phyloP scores from a whole-genome alignment of 2,329 filamentous ascomycete species.

The Apiospora phragmitis region DNA sequence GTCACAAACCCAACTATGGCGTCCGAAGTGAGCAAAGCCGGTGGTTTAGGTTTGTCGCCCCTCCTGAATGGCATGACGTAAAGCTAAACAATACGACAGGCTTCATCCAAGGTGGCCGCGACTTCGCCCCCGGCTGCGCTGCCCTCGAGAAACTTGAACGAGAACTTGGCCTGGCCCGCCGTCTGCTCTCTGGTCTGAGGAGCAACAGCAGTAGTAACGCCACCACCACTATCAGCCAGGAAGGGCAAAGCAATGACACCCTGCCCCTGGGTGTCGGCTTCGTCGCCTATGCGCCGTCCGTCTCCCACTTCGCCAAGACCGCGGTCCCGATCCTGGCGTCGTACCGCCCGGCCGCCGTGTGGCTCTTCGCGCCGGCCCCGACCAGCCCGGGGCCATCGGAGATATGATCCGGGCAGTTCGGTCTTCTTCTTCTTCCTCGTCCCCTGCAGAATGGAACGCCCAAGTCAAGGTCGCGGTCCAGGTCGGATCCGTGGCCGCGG shows the following conservation, averaged over 20 bases:
- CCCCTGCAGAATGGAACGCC: slow-evolving; percentile 28
- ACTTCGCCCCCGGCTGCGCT: slow-evolving; percentile 32
- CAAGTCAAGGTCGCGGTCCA: slow-evolving; percentile 56
- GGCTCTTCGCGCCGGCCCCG: slow-evolving; percentile 64
- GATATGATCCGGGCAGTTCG: slow-evolving; percentile 18
- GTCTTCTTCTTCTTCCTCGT: not conserved
- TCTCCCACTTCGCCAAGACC: slow-evolving; percentile 38
- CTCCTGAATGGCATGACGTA: not conserved
- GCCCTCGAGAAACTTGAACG: slow-evolving; percentile 30
- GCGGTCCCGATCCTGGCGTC: slow-evolving; percentile 50
- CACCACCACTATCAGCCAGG: not conserved
- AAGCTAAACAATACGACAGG: slow-evolving; percentile 19
- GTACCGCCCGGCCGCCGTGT: slow-evolving; percentile 59
- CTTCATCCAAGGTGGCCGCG: slow-evolving; percentile 33
- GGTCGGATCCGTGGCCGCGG: slow-evolving; percentile 59
- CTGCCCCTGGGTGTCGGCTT: slow-evolving; percentile 63
- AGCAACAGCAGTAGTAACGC: not conserved
- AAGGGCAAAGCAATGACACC: not conserved
- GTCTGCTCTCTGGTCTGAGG: not conserved
- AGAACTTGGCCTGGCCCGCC: slow-evolving; percentile 26
- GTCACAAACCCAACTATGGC: slow-evolving; percentile 38
- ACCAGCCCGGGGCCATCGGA: slow-evolving; percentile 21
- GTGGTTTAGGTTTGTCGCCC: slow-evolving; percentile 37
- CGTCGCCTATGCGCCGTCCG: slow-evolving; percentile 52
- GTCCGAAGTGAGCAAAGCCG: slow-evolving; percentile 40